Evolutionary conservation across 108 stramenopile species (phyloP).

Genomic region (Cyclotella kingstonii): DNA sequence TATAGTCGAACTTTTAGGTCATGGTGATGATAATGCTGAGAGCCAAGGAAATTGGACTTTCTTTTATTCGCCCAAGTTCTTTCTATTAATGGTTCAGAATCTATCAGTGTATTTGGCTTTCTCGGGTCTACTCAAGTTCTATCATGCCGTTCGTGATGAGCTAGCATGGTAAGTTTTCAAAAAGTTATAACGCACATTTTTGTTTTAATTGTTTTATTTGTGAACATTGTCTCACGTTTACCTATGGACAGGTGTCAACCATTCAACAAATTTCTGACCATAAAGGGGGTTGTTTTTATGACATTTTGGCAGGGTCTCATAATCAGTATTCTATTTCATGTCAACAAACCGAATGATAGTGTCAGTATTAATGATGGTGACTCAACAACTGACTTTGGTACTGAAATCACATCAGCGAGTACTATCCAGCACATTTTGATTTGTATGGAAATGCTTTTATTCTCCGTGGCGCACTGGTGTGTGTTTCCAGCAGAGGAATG

Average conservation of each 20-base stretch:
- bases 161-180: conserved; percentile 55
- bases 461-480: conserved; percentile 76
- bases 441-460: conserved; percentile 91
- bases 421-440: conserved; percentile 79
- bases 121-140: conserved; percentile 80
- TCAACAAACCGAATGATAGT: conserved; percentile 49
- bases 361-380: conserved; percentile 23
- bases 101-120: conserved; percentile 85
- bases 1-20: conserved; percentile 25
- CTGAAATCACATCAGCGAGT: conserved; percentile 38
- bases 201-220: neutral
- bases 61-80: conserved; percentile 62
- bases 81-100: conserved; percentile 70
- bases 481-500: conserved; percentile 90
- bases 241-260: conserved; percentile 53
- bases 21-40: neutral
- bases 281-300: conserved; percentile 88
- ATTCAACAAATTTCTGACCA: conserved; percentile 83
- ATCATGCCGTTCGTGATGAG: conserved; percentile 77
- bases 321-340: conserved; percentile 56
- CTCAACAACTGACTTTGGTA: conserved; percentile 14
- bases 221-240: neutral
- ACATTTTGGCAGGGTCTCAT: conserved; percentile 88
- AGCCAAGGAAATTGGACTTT: conserved; percentile 44
- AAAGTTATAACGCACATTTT: neutral